Percentiles rank a stretch among this genome's conserved stretches.
phyloP scores from a whole-genome alignment of 2,329 filamentous ascomycete genomes.

The Monilinia fructicola region DNA sequence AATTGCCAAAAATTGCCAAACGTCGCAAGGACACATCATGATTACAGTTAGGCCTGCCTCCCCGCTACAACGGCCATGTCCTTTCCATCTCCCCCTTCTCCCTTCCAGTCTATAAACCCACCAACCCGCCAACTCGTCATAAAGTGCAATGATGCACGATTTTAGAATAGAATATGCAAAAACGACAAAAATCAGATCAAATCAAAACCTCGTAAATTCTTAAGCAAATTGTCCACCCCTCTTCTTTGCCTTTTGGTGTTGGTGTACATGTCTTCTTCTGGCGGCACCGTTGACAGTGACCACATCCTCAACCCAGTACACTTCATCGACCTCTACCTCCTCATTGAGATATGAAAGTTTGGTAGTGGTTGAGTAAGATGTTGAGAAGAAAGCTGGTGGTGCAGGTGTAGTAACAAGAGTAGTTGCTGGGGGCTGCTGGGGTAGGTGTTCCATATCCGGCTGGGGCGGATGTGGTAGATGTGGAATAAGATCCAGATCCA shows the following conservation, averaged over 20 bases:
- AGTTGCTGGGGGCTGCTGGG: conserved; percentile 31
- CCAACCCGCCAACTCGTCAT: not conserved
- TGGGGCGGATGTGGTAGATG: conserved; percentile 1
- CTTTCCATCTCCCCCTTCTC: not conserved
- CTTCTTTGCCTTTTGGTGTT: conserved; percentile 16
- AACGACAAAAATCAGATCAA: not conserved
- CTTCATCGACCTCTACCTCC: conserved; percentile 49
- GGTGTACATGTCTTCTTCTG: conserved; percentile 21
- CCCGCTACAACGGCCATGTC: not conserved
- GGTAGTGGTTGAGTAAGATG: conserved; percentile 51
- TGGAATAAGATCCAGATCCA: not conserved
- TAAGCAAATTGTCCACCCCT: conserved; percentile 10
- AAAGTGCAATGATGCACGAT: conserved; percentile 5
- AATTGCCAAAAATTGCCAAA: not conserved
- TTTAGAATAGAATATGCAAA: conserved; percentile 3
- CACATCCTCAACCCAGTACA: conserved; percentile 56
- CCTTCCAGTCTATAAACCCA: not conserved
- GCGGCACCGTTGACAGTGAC: conserved; percentile 37
- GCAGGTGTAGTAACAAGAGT: conserved; percentile 26
- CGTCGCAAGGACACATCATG: not conserved
- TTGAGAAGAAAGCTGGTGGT: conserved; percentile 45
- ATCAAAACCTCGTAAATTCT: conserved; percentile 3
- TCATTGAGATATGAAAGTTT: conserved; percentile 41
- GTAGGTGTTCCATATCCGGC: conserved; percentile 22
- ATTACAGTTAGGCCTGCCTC: conserved; percentile 2